Evolutionary conservation across 805 yeast genomes (phyloP), one percentile per base, ranked within the genome.

Genomic region (Saccharomycopsis sp.): DNA sequence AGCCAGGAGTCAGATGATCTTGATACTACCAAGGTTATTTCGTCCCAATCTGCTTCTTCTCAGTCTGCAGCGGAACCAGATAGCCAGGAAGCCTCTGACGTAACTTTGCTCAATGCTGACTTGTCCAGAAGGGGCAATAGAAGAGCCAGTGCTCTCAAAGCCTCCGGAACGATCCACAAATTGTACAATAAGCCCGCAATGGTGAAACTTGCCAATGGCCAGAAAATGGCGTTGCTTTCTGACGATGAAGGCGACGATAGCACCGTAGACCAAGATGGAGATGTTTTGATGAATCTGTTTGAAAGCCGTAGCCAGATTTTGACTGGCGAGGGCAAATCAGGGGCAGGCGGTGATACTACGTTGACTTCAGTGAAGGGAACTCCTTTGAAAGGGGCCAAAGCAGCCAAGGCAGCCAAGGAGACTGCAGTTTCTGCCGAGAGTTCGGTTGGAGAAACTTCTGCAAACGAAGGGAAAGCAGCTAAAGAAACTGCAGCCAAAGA

Each of bases 171-270:
- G 5, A 55, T 55, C 24, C 21, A 37, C 5, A 53, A 44, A n/a
- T 34, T 53, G 24, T 20, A 20, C 55, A 16, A 24, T 18, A 52
- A 52, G 46, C 15, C 44, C 7, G 21, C 53, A 23, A 14, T 29
- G 4, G 56, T 54, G 12, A 54, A 23, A 24, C 40, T 44, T 12
- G 24, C 56, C 20, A 54, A 54, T 23, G 56, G 56, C 34, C 18
- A 24, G 46, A 9, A 41, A n/a, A 18, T 34, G 51, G 34, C 53
- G 4, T 24, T 51, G 37, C 3, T 14, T 15, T 44, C 51, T 5
- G 51, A 37, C 9, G 56, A 53, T 24, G 56, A 53, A 51, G 46
- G 21, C 12, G 51, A 34, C 53, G 18, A 20, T 21, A 24, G 20
- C 18, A 54, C 51, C n/a, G 51, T 44, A n/a, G 54, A 50, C 2